Conservation (phyloP, 306 rosid species). For the Malus fusca region DNA sequence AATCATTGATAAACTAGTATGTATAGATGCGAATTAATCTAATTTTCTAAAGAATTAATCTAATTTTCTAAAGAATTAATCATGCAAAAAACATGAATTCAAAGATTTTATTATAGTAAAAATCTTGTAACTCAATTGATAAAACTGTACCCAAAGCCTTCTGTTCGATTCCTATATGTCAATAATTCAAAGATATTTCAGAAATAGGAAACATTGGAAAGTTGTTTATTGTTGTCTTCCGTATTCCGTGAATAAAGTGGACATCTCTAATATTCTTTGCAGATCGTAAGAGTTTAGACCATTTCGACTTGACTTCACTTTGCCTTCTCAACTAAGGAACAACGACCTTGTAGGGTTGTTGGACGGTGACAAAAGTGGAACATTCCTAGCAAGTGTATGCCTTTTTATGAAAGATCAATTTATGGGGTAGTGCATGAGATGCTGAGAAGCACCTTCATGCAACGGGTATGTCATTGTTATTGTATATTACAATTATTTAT, state of each 20-base stretch:
- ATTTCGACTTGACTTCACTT: not conserved
- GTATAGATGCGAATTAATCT: not conserved
- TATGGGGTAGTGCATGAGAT: not conserved
- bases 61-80: too few relatives aligned
- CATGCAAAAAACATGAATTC: too few relatives aligned
- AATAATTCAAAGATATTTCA: not conserved
- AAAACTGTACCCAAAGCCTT: too few relatives aligned
- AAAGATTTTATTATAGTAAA: too few relatives aligned
- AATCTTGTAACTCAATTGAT: too few relatives aligned
- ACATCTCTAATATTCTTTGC: conserved; percentile 1
- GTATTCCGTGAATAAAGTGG: not conserved
- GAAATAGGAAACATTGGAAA: not conserved
- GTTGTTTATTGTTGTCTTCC: not conserved
- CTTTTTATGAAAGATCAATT: not conserved
- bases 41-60: too few relatives aligned
- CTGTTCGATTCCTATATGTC: too few relatives aligned
- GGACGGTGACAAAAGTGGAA: not conserved
- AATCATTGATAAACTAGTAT: not conserved
- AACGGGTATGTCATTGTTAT: too few relatives aligned
- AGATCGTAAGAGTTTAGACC: not conserved
- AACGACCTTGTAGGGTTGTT: not conserved
- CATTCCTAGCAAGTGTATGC: not conserved
- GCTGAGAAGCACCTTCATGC: not conserved
- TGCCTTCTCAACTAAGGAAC: conserved; percentile 8
- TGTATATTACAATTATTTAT: too few relatives aligned